Conservation (phyloP, 2,329 filamentous ascomycete genomes). For the Mycosphaerella sp. region DNA sequence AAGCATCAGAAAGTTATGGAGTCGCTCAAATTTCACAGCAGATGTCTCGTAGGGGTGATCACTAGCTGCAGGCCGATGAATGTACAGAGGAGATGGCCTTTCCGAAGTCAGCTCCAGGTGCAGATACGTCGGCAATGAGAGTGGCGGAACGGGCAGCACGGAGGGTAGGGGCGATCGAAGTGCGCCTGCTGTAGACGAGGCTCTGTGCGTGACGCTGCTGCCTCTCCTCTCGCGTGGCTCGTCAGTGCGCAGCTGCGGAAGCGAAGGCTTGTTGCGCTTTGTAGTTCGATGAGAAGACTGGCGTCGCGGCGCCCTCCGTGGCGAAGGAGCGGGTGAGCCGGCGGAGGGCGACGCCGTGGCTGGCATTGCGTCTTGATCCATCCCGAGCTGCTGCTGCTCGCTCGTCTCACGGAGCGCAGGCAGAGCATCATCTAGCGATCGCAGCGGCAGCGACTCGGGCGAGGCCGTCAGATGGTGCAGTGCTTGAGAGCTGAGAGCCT, state of each 20-base stretch:
- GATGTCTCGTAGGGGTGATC: constrained; percentile 85
- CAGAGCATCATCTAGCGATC: constrained; percentile 14
- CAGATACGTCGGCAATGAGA: constrained; percentile 60
- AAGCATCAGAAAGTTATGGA: constrained; percentile 80
- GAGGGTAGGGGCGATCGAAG: constrained; percentile 44
- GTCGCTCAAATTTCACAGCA: constrained; percentile 80
- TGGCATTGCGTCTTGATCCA: not conserved
- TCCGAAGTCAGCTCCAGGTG: constrained; percentile 58
- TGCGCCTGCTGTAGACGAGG: constrained; percentile 17
- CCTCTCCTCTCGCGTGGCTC: constrained; percentile 15
- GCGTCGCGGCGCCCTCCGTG: constrained; percentile 9
- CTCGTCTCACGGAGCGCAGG: constrained; percentile 9
- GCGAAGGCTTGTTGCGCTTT: constrained; percentile 16
- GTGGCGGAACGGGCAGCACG: constrained; percentile 53
- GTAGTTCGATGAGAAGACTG: constrained; percentile 13
- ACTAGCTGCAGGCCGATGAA: constrained; percentile 50
- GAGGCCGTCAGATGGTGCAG: constrained; percentile 19
- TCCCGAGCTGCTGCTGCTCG: not conserved
- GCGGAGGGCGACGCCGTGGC: not conserved
- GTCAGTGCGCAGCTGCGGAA: constrained; percentile 23
- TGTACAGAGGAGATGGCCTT: constrained; percentile 56
- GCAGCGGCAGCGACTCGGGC: constrained; percentile 20
- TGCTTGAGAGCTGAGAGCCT: constrained; percentile 15
- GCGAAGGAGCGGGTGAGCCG: not conserved
- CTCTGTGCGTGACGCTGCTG: not conserved